Evolutionary conservation across 345 rosid species (phyloP), one percentile per base, ranked within the genome.

Genomic region (Turnera subulata): DNA sequence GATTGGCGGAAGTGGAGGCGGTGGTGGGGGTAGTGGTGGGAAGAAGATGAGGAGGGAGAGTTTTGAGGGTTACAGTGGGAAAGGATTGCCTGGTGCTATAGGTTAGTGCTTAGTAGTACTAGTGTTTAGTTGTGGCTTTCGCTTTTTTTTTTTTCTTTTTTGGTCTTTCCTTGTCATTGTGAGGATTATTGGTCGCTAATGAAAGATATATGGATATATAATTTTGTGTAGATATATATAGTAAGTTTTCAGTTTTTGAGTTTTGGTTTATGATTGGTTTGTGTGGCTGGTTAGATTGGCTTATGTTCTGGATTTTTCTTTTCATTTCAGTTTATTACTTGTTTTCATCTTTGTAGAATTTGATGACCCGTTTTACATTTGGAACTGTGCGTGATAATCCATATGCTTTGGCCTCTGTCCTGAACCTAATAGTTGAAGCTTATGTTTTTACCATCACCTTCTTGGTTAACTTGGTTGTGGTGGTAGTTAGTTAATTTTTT

Each of bases 41-140:
- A 90, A 90, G 85, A 93, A 84, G 66, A 16, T 66, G 14, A 77
- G 99, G 76, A 87, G 90, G 66, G 97, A 87, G 37, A 88, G 80
- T 17, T 76, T 53, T 66, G 85, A 78, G 0, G 84, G 77, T 5
- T 85, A 76, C 59, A 94, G 91, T 43, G 84, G 73, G 73, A 16
- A 56, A n/a, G 80, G 79, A 52, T 63, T 72, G 74, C 59, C 82
- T 17, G 82, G 81, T 48, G 46, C 74, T 50, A 22, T 74, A 69
- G 84, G 86, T 85, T 65, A 66, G 53, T 21, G 21, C 18, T 46
- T 17, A 8, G 82, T 69, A 54, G 16, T 46, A 5, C 38, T 50
- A 21, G 19, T 52, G 25, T 11, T 37, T 20, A 17, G n/a, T 53
- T 10, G 55, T 61, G 15, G n/a, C n/a, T 16, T 45, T 53, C 23